phyloP scores from a whole-genome alignment of 805 yeast genomes.

The Candida oleophila region DNA sequence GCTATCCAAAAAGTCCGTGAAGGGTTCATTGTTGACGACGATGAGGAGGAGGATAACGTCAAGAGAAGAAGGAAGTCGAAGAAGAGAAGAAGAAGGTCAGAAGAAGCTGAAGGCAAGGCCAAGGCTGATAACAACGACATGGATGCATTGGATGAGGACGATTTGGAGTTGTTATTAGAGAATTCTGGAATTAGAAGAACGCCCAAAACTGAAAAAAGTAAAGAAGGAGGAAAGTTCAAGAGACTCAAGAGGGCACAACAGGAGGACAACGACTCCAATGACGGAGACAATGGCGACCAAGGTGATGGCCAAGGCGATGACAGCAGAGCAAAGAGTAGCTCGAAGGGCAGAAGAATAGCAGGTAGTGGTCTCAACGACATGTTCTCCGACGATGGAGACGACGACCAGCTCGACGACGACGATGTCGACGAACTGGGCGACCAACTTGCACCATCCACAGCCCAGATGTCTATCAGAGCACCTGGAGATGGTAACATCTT shows the following conservation, averaged over 20 bases:
- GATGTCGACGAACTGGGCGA: slow-evolving; percentile 20
- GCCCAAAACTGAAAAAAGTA: slow-evolving; percentile 32
- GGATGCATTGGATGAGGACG: slow-evolving; percentile 89
- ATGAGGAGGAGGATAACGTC: slow-evolving; percentile 51
- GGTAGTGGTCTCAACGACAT: slow-evolving; percentile 57
- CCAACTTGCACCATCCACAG: slow-evolving; percentile 21
- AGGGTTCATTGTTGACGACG: slow-evolving; percentile 93
- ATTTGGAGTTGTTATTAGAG: slow-evolving; percentile 86
- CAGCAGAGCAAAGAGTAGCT: slow-evolving; percentile 14
- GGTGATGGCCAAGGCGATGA: slow-evolving; percentile 4
- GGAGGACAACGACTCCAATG: slow-evolving; percentile 30
- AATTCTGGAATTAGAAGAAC: slow-evolving; percentile 67
- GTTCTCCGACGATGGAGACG: slow-evolving; percentile 60
- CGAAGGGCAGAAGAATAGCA: slow-evolving; percentile 42
- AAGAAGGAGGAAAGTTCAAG: slow-evolving; percentile 56
- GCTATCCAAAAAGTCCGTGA: slow-evolving; percentile 81
- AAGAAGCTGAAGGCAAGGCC: slow-evolving; percentile 11
- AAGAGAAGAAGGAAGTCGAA: slow-evolving; percentile 24
- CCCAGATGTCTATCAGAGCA: slow-evolving; percentile 9
- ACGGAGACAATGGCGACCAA: slow-evolving; percentile 22
- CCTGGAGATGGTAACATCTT: slow-evolving; percentile 34
- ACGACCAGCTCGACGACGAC: slow-evolving; percentile 30
- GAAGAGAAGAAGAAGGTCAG: slow-evolving; percentile 34
- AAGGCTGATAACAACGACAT: slow-evolving; percentile 43
- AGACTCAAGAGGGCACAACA: slow-evolving; percentile 73